Evolutionary conservation across 129 eudicot species (phyloP).

Genomic region (Silybum marianum): DNA sequence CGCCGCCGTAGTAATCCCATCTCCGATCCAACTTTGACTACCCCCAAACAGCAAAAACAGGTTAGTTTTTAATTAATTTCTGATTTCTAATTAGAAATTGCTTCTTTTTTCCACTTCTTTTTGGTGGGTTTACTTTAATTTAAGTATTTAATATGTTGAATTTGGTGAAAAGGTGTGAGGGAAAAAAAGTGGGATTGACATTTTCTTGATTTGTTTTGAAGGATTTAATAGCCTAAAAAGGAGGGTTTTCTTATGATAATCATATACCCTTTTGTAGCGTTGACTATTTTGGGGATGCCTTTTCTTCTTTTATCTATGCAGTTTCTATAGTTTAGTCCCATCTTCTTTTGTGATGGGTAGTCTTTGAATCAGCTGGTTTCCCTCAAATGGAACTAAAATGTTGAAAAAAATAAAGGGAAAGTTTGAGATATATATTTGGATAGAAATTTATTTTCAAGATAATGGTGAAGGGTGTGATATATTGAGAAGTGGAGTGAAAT

Average conservation of each 20-base stretch:
- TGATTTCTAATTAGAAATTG: neutral
- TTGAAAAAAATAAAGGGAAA: neutral
- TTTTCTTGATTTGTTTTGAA: conserved; percentile 17
- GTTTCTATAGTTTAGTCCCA: neutral
- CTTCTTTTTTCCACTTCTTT: neutral
- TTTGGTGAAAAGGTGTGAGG: conserved; percentile 16
- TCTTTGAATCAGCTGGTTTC: conserved; percentile 5
- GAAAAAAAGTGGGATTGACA: conserved; percentile 17
- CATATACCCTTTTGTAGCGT: conserved; percentile 29
- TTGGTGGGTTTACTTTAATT: conserved; percentile 5
- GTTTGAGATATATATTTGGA: neutral
- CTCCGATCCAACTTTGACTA: conserved; percentile 44
- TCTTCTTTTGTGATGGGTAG: conserved; percentile 10
- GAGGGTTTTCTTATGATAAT: conserved; percentile 20
- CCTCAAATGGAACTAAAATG: neutral
- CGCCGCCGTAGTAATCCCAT: conserved; percentile 65
- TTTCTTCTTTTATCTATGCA: neutral
- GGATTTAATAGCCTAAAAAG: conserved; percentile 19
- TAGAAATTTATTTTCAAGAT: conserved; percentile 2
- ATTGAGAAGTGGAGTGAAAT: conserved; percentile 11
- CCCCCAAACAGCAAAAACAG: conserved; percentile 56
- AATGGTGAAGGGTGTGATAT: conserved; percentile 4
- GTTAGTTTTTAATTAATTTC: neutral
- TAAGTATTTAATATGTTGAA: conserved; percentile 2
- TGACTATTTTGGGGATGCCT: conserved; percentile 19